Conservation (phyloP, 768 basidiomycete genomes). For the Myochromella boudieri region DNA sequence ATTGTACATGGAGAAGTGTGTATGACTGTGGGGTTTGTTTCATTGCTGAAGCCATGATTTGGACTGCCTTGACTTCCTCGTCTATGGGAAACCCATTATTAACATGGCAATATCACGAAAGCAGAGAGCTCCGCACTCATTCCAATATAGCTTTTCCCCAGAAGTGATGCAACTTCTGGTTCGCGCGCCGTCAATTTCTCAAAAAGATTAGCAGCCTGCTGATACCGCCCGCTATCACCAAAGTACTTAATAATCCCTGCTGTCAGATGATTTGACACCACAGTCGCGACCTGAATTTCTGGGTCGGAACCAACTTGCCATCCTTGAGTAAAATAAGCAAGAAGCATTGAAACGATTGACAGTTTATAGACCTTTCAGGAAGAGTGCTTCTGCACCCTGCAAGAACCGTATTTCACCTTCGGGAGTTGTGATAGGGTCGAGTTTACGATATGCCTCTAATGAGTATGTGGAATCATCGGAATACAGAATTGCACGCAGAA, state of each 20-base stretch:
- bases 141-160: constrained; percentile 90
- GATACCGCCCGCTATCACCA: constrained; percentile 84
- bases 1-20: constrained; percentile 90
- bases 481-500: constrained; percentile 90
- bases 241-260: constrained; percentile 97
- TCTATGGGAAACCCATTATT: constrained; percentile 45
- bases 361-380: constrained; percentile 69
- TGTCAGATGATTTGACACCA: constrained; percentile 95
- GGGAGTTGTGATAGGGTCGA: constrained; percentile 88
- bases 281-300: constrained; percentile 96
- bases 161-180: constrained; percentile 84
- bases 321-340: constrained; percentile 43
- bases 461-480: constrained; percentile 92
- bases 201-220: constrained; percentile 89
- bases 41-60: constrained; percentile 86
- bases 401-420: constrained; percentile 92
- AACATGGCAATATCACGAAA: neutral
- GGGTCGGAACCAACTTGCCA: constrained; percentile 99
- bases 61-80: constrained; percentile 97
- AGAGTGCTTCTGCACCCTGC: constrained; percentile 85
- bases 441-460: constrained; percentile 90
- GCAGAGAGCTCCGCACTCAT: constrained; percentile 73
- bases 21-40: constrained; percentile 89
- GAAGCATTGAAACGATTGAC: neutral
- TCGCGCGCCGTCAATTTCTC: constrained; percentile 86